Evolutionary conservation across 2,329 filamentous ascomycete genomes (phyloP), one percentile per base, ranked within the genome.

Genomic region (Trichoderma sp.): DNA sequence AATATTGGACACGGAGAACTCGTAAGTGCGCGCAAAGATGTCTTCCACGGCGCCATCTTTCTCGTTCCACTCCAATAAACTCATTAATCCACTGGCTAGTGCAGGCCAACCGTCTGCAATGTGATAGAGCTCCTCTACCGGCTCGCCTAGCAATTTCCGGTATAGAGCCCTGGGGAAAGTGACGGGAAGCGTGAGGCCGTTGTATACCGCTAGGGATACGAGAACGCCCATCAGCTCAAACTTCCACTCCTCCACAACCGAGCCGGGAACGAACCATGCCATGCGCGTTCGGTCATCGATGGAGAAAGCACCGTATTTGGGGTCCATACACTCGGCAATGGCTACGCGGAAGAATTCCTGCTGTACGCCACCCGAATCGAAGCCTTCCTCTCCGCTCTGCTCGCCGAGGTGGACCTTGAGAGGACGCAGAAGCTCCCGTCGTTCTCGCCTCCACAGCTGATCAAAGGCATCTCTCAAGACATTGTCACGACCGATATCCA

Each of bases 361-460:
- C 76, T 98, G 95, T 1, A 99, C 95, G 74, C 96, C 96, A 57
- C 96, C 96, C 63, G 95, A 94, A 80, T 99, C 96, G 39, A 97
- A 89, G 0, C 96, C 96, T 79, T 97, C 91, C 80, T 98, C 96
- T 34, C 94, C 93, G 68, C 86, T 86, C 39, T 93, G 91, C 78
- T 94, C 92, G 4, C 94, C 94, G 71, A 98, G 88, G 65, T 93
- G 91, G 9, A 99, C 91, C 77, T 97, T 97, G 39, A 99, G 83
- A 1, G 96, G 96, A 30, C 94, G 89, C 77, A 95, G 84, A 3
- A 98, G 84, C 81, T 98, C 94, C 43, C 92, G 87, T 77, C 90
- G 89, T 80, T 98, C 91, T 43, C 94, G 88, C 68, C 93, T 90
- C 93, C 95, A 98, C 2, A 99, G 85, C 78, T 98, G 94, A 79